phyloP scores from a whole-genome alignment of 2,329 filamentous ascomycete genomes.

The Lachnellula subtilissima region DNA sequence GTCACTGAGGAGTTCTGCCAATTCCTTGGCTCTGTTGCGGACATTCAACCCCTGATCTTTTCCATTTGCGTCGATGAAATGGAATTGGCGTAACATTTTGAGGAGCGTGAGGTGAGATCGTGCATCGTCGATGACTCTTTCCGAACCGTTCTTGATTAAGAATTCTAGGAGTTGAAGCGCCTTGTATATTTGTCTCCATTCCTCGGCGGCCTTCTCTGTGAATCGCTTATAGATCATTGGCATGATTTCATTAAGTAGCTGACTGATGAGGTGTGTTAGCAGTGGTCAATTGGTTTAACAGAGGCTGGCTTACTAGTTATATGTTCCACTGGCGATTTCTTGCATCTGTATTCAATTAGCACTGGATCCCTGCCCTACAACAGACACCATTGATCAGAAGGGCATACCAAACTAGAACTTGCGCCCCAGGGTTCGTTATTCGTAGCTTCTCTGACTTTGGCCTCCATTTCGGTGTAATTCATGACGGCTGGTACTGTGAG shows the following conservation, averaged over 20 bases:
- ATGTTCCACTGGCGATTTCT: conserved; percentile 95
- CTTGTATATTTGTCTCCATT: conserved; percentile 99
- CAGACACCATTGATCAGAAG: background rate
- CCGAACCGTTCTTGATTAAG: conserved; percentile 95
- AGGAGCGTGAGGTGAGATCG: conserved; percentile 90
- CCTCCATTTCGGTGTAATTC: conserved; percentile 75
- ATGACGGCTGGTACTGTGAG: conserved; percentile 56
- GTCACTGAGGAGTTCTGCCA: conserved; percentile 88
- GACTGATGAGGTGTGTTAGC: conserved; percentile 48
- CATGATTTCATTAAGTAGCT: conserved; percentile 98
- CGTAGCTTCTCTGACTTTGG: conserved; percentile 88
- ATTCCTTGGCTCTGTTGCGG: conserved; percentile 90
- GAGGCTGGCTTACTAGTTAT: conserved; percentile 76
- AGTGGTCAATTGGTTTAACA: conserved; percentile 3
- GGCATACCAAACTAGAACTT: conserved; percentile 20
- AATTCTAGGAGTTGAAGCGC: conserved; percentile 94
- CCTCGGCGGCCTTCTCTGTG: conserved; percentile 95
- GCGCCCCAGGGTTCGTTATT: conserved; percentile 94
- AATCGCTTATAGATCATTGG: conserved; percentile 99
- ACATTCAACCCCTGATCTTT: conserved; percentile 99
- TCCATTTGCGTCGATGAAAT: conserved; percentile 92
- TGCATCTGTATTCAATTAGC: conserved; percentile 60
- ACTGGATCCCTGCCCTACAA: background rate
- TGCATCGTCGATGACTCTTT: conserved; percentile 95
- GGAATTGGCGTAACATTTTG: conserved; percentile 98